phyloP scores from a whole-genome alignment of 2,329 filamentous ascomycete species.

The Akanthomyces lecanii region DNA sequence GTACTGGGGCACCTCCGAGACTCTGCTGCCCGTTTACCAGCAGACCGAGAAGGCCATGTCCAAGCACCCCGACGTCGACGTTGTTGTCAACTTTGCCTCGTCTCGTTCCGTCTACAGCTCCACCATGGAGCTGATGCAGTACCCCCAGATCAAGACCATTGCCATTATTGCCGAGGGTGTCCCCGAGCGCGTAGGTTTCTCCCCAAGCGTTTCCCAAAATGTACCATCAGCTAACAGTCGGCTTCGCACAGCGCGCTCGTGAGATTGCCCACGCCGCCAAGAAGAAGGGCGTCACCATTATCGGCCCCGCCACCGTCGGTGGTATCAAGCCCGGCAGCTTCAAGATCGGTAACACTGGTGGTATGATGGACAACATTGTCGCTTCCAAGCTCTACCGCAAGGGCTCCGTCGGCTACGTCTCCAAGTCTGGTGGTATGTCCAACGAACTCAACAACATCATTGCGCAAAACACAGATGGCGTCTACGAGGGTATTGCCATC shows the following conservation, averaged over 20 bases:
- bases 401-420: slow-evolving; percentile 97
- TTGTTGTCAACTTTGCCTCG: slow-evolving; percentile 98
- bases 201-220: neutral
- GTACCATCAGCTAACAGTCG: slow-evolving; percentile 20
- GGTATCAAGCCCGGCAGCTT: slow-evolving; percentile 99
- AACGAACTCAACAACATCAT: slow-evolving; percentile 99
- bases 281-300: slow-evolving; percentile 99
- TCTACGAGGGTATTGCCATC: slow-evolving; percentile 98
- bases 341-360: slow-evolving; percentile 99
- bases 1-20: slow-evolving; percentile 99
- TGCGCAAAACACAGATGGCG: slow-evolving; percentile 91
- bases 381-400: slow-evolving; percentile 99
- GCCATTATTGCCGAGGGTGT: slow-evolving; percentile 99
- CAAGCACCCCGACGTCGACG: slow-evolving; percentile 97
- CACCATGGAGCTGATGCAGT: slow-evolving; percentile 97
- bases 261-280: slow-evolving; percentile 95
- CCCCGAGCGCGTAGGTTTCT: slow-evolving; percentile 75
- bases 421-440: slow-evolving; percentile 99
- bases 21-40: slow-evolving; percentile 96
- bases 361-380: slow-evolving; percentile 99
- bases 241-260: slow-evolving; percentile 68
- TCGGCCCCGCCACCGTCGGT: slow-evolving; percentile 95
- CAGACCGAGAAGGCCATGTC: slow-evolving; percentile 83
- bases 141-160: slow-evolving; percentile 95
- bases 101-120: slow-evolving; percentile 98